Evolutionary conservation across 1,284 basidiomycete species (phyloP).

Genomic region (Puccinia coronata): DNA sequence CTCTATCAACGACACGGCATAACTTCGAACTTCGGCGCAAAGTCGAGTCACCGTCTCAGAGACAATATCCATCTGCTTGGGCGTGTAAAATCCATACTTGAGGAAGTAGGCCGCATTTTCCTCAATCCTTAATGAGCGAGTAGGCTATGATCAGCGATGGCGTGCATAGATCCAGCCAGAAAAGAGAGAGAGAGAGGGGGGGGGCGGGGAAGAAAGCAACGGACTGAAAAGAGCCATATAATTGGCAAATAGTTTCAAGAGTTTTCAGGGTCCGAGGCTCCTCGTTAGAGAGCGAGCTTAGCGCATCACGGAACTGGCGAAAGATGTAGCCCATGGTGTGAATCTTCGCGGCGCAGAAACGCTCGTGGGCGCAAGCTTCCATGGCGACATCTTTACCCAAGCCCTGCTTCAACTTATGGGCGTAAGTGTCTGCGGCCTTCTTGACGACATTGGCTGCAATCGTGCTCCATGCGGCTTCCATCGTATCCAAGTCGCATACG

Average conservation of each 20-base stretch:
- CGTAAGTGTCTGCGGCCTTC: conserved; percentile 57
- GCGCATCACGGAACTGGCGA: conserved; percentile 58
- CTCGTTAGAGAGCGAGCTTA: conserved; percentile 53
- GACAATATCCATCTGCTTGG: conserved; percentile 61
- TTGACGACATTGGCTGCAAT: conserved; percentile 58
- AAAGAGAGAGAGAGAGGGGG: background rate
- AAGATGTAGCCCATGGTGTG: conserved; percentile 59
- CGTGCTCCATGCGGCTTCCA: conserved; percentile 57
- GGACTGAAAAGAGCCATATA: conserved; percentile 45
- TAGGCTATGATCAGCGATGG: background rate
- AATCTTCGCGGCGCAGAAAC: conserved; percentile 58
- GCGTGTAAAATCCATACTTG: conserved; percentile 58
- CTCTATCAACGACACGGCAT: conserved; percentile 56
- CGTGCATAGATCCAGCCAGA: background rate
- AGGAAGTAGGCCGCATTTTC: conserved; percentile 45
- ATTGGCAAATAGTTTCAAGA: conserved; percentile 35
- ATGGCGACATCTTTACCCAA: conserved; percentile 57
- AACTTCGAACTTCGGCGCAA: conserved; percentile 62
- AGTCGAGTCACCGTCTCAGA: conserved; percentile 61
- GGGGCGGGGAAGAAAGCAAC: background rate
- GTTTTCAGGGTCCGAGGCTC: conserved; percentile 30
- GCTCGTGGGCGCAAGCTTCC: conserved; percentile 58
- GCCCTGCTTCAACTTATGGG: conserved; percentile 55
- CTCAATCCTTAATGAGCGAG: conserved; percentile 22
- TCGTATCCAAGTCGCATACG: conserved; percentile 56